These are phyloP conservation scores for Phanerochaete carnosa DNA, from an alignment of 768 basidiomycete genomes.

Conservation along the genomic window DNA sequence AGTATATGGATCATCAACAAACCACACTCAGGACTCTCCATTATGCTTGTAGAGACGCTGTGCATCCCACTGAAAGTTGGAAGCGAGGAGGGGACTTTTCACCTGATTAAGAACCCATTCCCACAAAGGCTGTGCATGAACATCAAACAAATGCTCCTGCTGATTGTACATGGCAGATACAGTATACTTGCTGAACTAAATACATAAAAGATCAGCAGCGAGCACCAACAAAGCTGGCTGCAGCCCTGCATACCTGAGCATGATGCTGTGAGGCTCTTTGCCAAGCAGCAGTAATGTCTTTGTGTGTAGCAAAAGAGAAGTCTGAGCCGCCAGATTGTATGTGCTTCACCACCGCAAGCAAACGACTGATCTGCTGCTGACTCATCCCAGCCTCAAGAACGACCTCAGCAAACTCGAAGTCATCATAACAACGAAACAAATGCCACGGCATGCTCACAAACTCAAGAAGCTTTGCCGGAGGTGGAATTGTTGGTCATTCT, in stretches of 20 bases:
- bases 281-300: background rate
- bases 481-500: background rate
- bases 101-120: background rate
- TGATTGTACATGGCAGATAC: background rate
- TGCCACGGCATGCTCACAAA: slow-evolving; percentile 1
- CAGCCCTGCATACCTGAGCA: no score
- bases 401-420: slow-evolving; percentile 17
- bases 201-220: no score
- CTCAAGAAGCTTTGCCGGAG: background rate
- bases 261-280: no score
- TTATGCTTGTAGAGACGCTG: background rate
- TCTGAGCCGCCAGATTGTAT: background rate
- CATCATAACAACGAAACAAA: background rate
- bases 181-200: background rate
- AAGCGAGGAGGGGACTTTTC: background rate
- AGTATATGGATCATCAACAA: background rate
- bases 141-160: background rate
- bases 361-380: background rate
- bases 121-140: background rate
- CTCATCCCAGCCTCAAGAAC: background rate
- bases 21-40: background rate
- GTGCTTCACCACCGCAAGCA: background rate
- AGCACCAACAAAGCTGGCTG: no score
- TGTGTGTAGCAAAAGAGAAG: background rate
- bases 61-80: background rate